Base-by-base conservation (phyloP, 345 rosid species). In the Dipteronia sinensis region DNA sequence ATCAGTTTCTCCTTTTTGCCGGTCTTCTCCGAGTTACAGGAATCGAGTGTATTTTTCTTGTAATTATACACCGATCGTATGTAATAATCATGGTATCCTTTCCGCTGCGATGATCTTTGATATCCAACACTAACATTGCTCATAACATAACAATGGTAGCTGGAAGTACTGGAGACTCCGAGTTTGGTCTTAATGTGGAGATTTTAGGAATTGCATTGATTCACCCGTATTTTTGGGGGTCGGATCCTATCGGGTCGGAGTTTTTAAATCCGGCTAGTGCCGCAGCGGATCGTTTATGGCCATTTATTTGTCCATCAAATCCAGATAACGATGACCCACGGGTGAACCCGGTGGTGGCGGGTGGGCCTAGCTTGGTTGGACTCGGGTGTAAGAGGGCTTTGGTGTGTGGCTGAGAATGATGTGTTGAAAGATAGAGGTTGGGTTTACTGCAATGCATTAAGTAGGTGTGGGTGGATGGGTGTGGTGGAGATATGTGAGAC, bases 371-470 rank as follows among this genome's bases (percentile, higher is more conserved):
- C 69, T 56, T 90, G 82, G 71, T 27, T 17, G 83, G 73, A 46
- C 75, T 90, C 61, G 83, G 86, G 84, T 82, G 92, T 15, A 76
- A 67, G 15, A 82, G 82, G 80, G 83, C 85, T 55, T 55, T 89
- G 71, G 91, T 87, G 87, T 10, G 87, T 85, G 71, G 89, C 93
- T 0, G 89, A 90, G 72, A 86, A 88, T 13, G 94, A 92, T 76
- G 11, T 59, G n/a, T 51, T 89, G 56, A 84, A 72, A 69, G 83
- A 89, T 31, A 84, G 90, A 76, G 92, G 93, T 6, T 58, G 86
- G 87, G 62, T 76, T 71, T 92, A 86, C 29, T 80, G 78, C 31
- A 2, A 75, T 79, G 83, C 70, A 29, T 16, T 92, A 82, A 47
- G 83, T 10, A 80, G 73, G 74, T 71, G 85, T 71, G 87, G 85